These are phyloP conservation scores for Sporopachydermia lactativora DNA, from an alignment of 805 yeast species.

Conservation along the genomic window DNA sequence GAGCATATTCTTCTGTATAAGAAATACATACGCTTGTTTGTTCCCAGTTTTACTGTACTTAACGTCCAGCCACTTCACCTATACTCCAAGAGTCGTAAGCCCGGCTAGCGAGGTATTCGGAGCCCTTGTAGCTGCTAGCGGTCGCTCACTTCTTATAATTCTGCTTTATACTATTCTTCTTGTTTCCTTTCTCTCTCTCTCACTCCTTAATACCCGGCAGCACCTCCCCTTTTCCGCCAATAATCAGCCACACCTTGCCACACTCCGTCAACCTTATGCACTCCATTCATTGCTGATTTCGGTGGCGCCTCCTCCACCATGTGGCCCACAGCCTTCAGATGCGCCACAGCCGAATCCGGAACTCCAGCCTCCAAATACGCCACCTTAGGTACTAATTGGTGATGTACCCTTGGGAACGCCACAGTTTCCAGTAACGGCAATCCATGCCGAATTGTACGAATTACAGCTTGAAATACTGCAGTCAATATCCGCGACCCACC, in stretches of 20 bases:
- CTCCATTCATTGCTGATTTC: slow-evolving; percentile 45
- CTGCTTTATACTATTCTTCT: too few species aligned
- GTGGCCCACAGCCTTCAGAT: slow-evolving; percentile 35
- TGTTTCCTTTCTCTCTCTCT: too few species aligned
- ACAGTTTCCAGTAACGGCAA: slow-evolving; percentile 52
- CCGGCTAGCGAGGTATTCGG: too few species aligned
- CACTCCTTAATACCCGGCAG: slow-evolving; percentile 54
- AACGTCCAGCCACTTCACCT: too few species aligned
- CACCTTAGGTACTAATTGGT: slow-evolving; percentile 69
- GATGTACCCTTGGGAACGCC: slow-evolving; percentile 76
- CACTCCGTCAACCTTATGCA: slow-evolving; percentile 24
- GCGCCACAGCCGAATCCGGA: slow-evolving; percentile 22
- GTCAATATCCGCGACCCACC: slow-evolving; percentile 88
- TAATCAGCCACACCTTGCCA: slow-evolving; percentile 75
- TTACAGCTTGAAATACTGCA: slow-evolving; percentile 67
- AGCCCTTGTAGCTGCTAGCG: too few species aligned
- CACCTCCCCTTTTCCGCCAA: slow-evolving; percentile 78
- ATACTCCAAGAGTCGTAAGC: too few species aligned
- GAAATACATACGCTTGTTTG: too few species aligned
- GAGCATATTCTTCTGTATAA: too few species aligned
- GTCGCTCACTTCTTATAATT: too few species aligned
- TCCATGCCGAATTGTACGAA: slow-evolving; percentile 45
- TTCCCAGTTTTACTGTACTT: too few species aligned
- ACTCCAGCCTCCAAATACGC: slow-evolving; percentile 46
- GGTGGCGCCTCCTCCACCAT: slow-evolving; percentile 26